Percentiles rank a stretch among this genome's conserved stretches.
phyloP scores from a whole-genome alignment of 768 basidiomycete species.

The Panaeolus cyanescens region DNA sequence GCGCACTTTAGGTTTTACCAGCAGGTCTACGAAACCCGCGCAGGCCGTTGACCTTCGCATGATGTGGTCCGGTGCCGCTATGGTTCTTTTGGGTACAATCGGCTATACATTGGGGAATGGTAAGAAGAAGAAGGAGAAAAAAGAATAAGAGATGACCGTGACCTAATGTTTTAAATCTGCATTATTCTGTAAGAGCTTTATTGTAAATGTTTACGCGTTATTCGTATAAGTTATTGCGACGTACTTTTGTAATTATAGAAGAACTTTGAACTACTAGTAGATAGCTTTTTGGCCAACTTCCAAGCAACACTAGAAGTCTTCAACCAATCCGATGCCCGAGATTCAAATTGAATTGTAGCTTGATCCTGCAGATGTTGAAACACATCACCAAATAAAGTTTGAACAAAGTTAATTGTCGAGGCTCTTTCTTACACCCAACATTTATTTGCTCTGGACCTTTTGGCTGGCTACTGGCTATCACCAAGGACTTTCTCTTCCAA shows the following conservation, averaged over 20 bases:
- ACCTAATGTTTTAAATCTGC: neutral
- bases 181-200: neutral
- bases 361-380: neutral
- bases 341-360: neutral
- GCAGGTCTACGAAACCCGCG: conserved; percentile 6
- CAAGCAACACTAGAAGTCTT: neutral
- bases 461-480: neutral
- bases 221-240: neutral
- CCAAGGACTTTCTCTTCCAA: neutral
- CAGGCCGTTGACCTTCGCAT: conserved; percentile 38
- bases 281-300: neutral
- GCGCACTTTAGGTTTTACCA: neutral
- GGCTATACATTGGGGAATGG: conserved; percentile 56
- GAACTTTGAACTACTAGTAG: neutral
- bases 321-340: neutral
- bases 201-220: neutral
- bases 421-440: neutral
- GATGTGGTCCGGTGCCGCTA: conserved; percentile 70
- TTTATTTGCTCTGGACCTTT: neutral
- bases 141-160: conserved; percentile 18
- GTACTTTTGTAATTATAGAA: neutral
- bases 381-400: neutral
- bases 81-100: conserved; percentile 74
- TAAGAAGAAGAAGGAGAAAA: conserved; percentile 17
- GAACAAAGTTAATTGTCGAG: neutral